Evolutionary conservation across 192 early-diverging fungal species (phyloP), one percentile per base, ranked within the genome.

Genomic region (Umbelopsis ramanniana): DNA sequence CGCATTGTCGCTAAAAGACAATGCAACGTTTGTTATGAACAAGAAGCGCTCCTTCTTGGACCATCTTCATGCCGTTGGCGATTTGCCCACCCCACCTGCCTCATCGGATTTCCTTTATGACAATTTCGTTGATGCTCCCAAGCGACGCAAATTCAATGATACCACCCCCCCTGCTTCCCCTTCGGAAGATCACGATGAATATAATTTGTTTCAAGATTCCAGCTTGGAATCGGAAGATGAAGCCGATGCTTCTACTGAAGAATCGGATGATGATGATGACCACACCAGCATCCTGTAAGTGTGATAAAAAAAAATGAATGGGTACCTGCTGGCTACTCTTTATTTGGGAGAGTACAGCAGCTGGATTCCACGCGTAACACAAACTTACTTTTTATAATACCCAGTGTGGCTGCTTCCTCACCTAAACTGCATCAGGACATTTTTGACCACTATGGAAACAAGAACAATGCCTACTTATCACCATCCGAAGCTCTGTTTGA

Each of bases 41-140:
- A 52, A 70, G 48, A 50, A 70, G 35, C 46, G 48, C 6, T 54
- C 52, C 35, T 70, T 70, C n/a, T 38, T 70, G 48, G 29, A 70
- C 17, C 24, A 48, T 40, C 52, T 53, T 52, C 33, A 35, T 68
- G 26, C 23, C 1, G 46, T 35, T 11, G 67, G 67, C 29, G 71
- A 72, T 29, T 60, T 72, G 29, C 71, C 71, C n/a, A 72, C 71
- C 19, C 71, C 71, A 17, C 71, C 71, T 17, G 71, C 71, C 29
- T 45, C 43, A 23, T 26, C 33, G 15, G 71, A 72, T 45, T 72
- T 23, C 10, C 23, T 24, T 9, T 69, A 69, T 52, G 70, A 63
- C 19, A 63, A n/a, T 63, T 63, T 63, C 19, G 57, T 63, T 19
- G 57, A 63, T 37, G 23, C 57, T 63, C 57, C 57, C 57, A 63